Percentiles rank a stretch among this genome's conserved stretches.
phyloP scores from a whole-genome alignment of 495 filamentous ascomycete species.

The Aspergillus indologenus region DNA sequence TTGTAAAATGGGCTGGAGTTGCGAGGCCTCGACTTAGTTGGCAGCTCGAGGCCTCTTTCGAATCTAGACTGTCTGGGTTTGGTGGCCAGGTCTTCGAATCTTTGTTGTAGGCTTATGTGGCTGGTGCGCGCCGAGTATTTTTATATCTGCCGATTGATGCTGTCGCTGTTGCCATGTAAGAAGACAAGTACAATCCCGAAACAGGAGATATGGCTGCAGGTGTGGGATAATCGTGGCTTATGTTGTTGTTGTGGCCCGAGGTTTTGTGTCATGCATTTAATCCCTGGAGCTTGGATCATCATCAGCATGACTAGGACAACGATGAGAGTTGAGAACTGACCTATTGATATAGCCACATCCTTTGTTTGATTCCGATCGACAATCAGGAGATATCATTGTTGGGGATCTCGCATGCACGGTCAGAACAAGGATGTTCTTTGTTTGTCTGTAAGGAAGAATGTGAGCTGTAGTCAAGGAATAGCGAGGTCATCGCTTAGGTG shows the following conservation, averaged over 20 bases:
- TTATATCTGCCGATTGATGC: background rate
- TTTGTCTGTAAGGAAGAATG: background rate
- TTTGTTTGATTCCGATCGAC: background rate
- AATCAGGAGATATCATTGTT: background rate
- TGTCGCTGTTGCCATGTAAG: background rate
- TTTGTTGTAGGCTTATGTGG: background rate
- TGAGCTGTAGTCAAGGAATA: background rate
- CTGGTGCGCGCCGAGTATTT: background rate
- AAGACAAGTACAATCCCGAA: background rate
- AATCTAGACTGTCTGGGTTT: background rate
- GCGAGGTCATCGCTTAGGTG: background rate
- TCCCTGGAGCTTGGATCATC: no score
- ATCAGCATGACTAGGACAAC: no score
- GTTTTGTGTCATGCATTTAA: background rate
- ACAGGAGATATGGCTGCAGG: background rate
- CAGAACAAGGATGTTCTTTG: background rate
- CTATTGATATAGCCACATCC: background rate
- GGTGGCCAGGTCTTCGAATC: background rate
- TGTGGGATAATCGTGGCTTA: background rate
- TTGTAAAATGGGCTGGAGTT: background rate
- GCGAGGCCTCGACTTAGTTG: background rate
- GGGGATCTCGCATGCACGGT: background rate
- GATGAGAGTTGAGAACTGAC: no score
- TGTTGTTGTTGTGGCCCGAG: background rate
- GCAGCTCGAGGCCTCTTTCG: background rate